Evolutionary conservation across 257 asterid genomes (phyloP).

Genomic region (Salvia miltiorrhiza): DNA sequence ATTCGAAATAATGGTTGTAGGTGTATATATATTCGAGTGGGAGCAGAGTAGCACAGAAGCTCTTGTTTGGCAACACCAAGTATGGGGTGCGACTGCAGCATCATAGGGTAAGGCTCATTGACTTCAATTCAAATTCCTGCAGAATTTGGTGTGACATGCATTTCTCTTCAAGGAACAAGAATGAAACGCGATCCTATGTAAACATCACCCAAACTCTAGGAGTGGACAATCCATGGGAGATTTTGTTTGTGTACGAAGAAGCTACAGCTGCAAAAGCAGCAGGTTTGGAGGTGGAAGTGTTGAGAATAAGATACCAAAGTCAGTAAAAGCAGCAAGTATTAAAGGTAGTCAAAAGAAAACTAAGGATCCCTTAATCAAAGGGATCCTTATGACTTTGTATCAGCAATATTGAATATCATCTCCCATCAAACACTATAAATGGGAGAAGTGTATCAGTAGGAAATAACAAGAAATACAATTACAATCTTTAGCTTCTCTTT

Average conservation of each 20-base stretch:
- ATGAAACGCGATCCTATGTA: constrained; percentile 70
- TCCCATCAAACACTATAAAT: too few relatives aligned
- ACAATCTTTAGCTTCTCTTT: too few relatives aligned
- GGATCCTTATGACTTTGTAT: too few relatives aligned
- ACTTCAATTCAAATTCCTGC: constrained; percentile 5
- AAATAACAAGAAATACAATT: too few relatives aligned
- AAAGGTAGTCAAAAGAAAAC: too few relatives aligned
- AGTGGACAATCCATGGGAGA: constrained; percentile 76
- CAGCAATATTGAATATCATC: too few relatives aligned
- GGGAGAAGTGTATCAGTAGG: too few relatives aligned
- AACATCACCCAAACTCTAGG: constrained; percentile 76
- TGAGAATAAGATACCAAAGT: too few relatives aligned
- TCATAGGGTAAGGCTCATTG: constrained; percentile 65
- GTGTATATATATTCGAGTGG: constrained; percentile 98
- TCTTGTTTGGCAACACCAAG: constrained; percentile 75
- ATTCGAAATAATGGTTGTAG: constrained; percentile 26
- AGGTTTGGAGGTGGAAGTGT: too few relatives aligned
- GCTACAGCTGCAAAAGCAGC: constrained; percentile 95
- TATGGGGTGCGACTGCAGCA: constrained; percentile 86
- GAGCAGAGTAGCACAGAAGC: constrained; percentile 96
- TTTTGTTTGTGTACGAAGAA: constrained; percentile 80
- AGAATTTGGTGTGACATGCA: background rate
- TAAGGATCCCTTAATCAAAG: too few relatives aligned
- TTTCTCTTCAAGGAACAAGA: constrained; percentile 63
- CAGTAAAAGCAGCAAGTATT: too few relatives aligned